These are phyloP conservation scores for Austroboletus eburneus DNA, from an alignment of 768 basidiomycete species.

Conservation along the genomic window DNA sequence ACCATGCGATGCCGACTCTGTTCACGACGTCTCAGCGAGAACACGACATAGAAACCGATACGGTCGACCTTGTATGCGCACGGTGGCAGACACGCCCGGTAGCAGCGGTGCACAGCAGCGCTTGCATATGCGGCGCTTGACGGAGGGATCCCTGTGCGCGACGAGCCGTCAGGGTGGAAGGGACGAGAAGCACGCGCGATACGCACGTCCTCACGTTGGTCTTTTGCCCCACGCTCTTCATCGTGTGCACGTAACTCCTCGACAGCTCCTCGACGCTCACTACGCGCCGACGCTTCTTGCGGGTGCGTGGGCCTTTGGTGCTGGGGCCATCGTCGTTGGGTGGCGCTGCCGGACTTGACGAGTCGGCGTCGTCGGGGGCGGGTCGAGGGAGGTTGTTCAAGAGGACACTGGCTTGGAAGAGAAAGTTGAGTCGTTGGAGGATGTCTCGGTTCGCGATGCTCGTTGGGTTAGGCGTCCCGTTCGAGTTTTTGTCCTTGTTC, in stretches of 20 bases:
- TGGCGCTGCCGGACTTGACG: not conserved
- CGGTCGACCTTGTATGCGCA: slow-evolving; percentile 47
- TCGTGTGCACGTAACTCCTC: slow-evolving; percentile 56
- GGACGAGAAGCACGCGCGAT: not conserved
- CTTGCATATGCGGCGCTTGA: slow-evolving; percentile 81
- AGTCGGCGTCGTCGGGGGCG: not conserved
- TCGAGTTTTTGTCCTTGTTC: slow-evolving; percentile 47
- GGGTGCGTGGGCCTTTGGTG: not conserved
- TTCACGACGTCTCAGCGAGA: not conserved
- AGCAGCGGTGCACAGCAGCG: slow-evolving; percentile 60
- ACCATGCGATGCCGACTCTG: slow-evolving; percentile 46
- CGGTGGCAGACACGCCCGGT: slow-evolving; percentile 60
- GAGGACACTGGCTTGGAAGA: slow-evolving; percentile 76
- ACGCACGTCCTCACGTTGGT: slow-evolving; percentile 74
- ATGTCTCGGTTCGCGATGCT: slow-evolving; percentile 67
- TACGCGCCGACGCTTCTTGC: slow-evolving; percentile 25
- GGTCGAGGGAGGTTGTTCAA: slow-evolving; percentile 36
- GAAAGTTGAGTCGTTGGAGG: slow-evolving; percentile 79
- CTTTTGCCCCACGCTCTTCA: slow-evolving; percentile 71
- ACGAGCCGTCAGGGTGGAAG: not conserved
- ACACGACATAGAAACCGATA: not conserved
- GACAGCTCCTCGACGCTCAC: slow-evolving; percentile 50
- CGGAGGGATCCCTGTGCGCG: slow-evolving; percentile 61
- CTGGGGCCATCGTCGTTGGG: not conserved
- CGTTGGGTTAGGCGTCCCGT: slow-evolving; percentile 53